Evolutionary conservation across 2,329 filamentous ascomycete species (phyloP).

Genomic region (Plectosphaerella plurivora): DNA sequence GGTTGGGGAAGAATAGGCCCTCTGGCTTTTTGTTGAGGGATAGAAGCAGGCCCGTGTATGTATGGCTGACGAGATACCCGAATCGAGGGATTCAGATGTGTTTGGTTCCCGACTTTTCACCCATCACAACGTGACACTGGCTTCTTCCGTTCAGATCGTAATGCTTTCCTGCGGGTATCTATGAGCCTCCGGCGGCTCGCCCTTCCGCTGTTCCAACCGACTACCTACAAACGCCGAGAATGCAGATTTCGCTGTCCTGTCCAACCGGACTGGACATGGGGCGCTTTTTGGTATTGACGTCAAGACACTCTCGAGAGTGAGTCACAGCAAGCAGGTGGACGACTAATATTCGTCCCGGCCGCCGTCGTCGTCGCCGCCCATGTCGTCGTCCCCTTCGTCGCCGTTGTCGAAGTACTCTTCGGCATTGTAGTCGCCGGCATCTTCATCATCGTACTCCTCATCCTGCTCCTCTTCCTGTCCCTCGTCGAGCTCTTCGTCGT

Average conservation of each 20-base stretch:
- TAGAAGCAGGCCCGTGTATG: no score
- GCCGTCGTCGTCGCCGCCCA: constrained; percentile 47
- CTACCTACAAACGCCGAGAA: background rate
- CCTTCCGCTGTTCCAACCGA: background rate
- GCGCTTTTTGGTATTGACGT: no score
- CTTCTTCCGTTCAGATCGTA: background rate
- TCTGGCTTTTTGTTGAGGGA: no score
- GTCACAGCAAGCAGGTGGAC: no score
- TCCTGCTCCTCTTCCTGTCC: constrained; percentile 41
- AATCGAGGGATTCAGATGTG: background rate
- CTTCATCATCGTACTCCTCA: constrained; percentile 51
- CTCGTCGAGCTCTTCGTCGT: constrained; percentile 42
- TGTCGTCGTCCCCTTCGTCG: constrained; percentile 49
- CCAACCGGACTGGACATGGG: no score
- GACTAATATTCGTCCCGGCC: constrained; percentile 15
- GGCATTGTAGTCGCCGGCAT: constrained; percentile 57
- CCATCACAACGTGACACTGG: no score
- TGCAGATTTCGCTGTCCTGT: background rate
- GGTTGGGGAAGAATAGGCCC: no score
- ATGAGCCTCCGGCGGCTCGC: background rate
- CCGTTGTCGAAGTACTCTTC: constrained; percentile 58
- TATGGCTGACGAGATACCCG: background rate
- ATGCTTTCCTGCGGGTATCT: background rate
- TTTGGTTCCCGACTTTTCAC: no score
- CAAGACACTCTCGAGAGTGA: no score